Conservation (phyloP, 140 eudicot species). For the Cichorium intybus region DNA sequence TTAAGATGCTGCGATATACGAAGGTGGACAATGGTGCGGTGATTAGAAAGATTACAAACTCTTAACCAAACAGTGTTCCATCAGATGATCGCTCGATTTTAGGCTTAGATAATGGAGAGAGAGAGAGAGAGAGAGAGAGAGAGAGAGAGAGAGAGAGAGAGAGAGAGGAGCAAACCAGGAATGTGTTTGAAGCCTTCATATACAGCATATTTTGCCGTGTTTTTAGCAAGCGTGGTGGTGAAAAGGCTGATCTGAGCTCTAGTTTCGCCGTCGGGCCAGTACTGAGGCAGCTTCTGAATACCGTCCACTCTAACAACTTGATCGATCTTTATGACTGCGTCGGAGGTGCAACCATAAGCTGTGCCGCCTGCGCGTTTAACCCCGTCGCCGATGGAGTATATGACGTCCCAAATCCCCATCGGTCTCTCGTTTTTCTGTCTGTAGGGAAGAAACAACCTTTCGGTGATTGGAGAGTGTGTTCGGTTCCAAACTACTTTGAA, state of each 20-base stretch:
- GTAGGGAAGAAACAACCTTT: background rate
- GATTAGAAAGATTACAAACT: background rate
- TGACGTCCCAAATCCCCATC: constrained; percentile 53
- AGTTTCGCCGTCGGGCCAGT: constrained; percentile 34
- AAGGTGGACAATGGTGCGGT: no score
- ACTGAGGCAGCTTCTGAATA: constrained; percentile 17
- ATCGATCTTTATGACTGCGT: constrained; percentile 20
- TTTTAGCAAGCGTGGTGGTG: constrained; percentile 31
- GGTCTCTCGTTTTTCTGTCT: background rate
- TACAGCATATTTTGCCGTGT: constrained; percentile 31
- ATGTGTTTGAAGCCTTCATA: constrained; percentile 41
- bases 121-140: background rate
- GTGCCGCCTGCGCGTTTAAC: constrained; percentile 4
- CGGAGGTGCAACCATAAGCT: background rate
- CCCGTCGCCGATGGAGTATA: constrained; percentile 30
- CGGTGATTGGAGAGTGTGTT: background rate
- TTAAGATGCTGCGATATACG: background rate
- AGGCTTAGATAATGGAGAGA: background rate
- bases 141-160: background rate
- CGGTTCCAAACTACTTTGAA: background rate
- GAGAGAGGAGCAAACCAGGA: constrained; percentile 27
- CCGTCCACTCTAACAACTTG: constrained; percentile 28
- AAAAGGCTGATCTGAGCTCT: constrained; percentile 29
- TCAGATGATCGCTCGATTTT: background rate
- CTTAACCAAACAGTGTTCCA: background rate